Evolutionary conservation across 1,139 yeast species (phyloP), one percentile per base, ranked within the genome.

Genomic region (Schizosaccharomyces versatilis): DNA sequence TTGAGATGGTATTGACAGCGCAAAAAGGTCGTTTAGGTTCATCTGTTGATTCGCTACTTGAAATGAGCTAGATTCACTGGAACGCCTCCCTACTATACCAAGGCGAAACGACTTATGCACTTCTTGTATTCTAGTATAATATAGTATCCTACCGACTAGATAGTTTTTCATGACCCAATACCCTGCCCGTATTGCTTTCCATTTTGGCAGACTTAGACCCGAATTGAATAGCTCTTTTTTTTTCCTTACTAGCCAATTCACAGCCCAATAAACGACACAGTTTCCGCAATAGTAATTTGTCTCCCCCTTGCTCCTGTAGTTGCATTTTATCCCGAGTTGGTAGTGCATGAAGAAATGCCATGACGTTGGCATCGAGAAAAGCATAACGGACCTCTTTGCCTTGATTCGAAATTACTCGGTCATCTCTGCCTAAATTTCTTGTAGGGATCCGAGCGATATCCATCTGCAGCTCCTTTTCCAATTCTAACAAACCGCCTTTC

Each of bases 121-220:
- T 5, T 24, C 32, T 24, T 12, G 14, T 39, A 39, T 14, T 39
- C 41, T 12, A 39, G 41, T 39, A 39, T 39, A 39, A 42, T 42
- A 7, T 7, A 42, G 15, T 7, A 15, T 15, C 19, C 14, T 44
- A 19, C 19, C 38, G 9, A 44, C 12, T 17, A 8, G 8, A 9
- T 32, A 44, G 12, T 12, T 44, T 44, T 12, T 44, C 32, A 17
- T 32, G 19, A 17, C 49, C 49, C 7, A 36, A 44, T 8, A 36
- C 32, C 3, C 49, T 17, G n/a, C 49, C 49, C 14, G 49, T 44
- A 19, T 36, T 36, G 9, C 38, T n/a, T 24, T 19, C 38, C 80
- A 90, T 77, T 65, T 90, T 90, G 1, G 99, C 98, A 64, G 95
- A 82, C 61, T 83, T 79, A 0, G 97, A 84, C 0, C 99, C 99